Evolutionary conservation across 352 stramenopile species (phyloP), one percentile per base, ranked within the genome.

Genomic region (Thalassiosira mediterranea): DNA sequence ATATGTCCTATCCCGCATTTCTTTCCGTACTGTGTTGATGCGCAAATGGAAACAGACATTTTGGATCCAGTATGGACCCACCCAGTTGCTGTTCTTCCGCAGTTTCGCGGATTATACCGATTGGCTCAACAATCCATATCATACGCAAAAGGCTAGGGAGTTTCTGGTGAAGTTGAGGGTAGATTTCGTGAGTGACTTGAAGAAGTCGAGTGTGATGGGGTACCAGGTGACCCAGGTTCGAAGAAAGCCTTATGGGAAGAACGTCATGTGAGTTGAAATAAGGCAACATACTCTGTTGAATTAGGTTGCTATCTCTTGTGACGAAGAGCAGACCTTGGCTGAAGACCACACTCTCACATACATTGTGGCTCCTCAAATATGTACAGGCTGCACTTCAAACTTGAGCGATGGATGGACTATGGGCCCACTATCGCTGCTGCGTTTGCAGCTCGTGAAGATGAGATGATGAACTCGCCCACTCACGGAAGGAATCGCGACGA

Each of bases 351-450:
- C n/a, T n/a, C n/a, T n/a, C n/a, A n/a, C n/a, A n/a, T n/a, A n/a
- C n/a, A n/a, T n/a, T n/a, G n/a, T n/a, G n/a, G n/a, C n/a, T n/a
- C n/a, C n/a, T n/a, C n/a, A n/a, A n/a, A n/a, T n/a, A n/a, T n/a
- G n/a, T n/a, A n/a, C n/a, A n/a, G n/a, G n/a, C 80, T 90, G n/a
- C 91, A 95, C 62, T 95, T 95, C 76, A 95, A 94, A 66, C 71
- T 95, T 19, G 91, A 95, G 72, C 81, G 92, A 46, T 93, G 91
- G 86, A 92, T 95, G 86, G 91, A 95, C 75, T 95, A 95, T 60
- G 91, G 91, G 19, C 90, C 91, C 1, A 95, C 87, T 29, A 94
- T 95, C 73, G 89, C 91, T 3, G 91, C 90, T 29, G 92, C 91
- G n/a, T 95, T 95, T 85, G 90, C 88, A 3, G 91, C 84, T 0